Evolutionary conservation across 2,329 filamentous ascomycete species (phyloP), one percentile per base, ranked within the genome.

Genomic region (Keithomyces neogunnii): DNA sequence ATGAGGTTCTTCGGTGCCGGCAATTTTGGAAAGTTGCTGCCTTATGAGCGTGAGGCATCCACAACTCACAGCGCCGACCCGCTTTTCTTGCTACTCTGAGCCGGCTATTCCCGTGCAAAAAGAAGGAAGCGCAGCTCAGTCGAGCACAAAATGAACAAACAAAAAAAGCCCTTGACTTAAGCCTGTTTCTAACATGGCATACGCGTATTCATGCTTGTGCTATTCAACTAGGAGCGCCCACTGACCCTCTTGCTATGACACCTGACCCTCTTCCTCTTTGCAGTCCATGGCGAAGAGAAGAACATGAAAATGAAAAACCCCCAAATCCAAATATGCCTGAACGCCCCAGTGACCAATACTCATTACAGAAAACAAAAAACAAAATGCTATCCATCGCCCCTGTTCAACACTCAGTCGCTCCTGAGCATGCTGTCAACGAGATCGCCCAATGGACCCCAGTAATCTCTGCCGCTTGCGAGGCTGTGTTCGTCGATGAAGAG

Each of bases 401-500:
- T 43, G 11, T 47, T 35, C 33, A 39, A 43, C 32, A 5, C 55
- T 77, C 62, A 95, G 67, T 97, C 93, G 64, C 90, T 96, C 71
- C 85, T 85, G 73, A 97, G 71, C 91, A 99, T 99, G 68, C 89
- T 97, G 67, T 99, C 93, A 48, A 99, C 93, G 59, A 99, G 73
- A 69, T 99, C 93, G 9, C 92, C 92, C 52, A 99, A 69, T 10
- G 93, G 93, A 1, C 93, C 93, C 86, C 92, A 99, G 74, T 92
- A 99, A 69, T 99, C 93, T 71, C 95, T 91, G 48, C 92, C 93
- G 63, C 84, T 95, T 31, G 90, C 90, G 60, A 99, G 73, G 59
- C 82, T 84, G 71, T 97, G 93, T 77, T 99, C 95, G 68, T 99
- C 91, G 60, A 99, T 90, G 71, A 99, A 99, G 53, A 99, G 80